Percentiles rank a stretch among this genome's conserved stretches.
Evolutionary conservation across 2,329 filamentous ascomycete species (phyloP).

Genomic region (Cercospora sesami): DNA sequence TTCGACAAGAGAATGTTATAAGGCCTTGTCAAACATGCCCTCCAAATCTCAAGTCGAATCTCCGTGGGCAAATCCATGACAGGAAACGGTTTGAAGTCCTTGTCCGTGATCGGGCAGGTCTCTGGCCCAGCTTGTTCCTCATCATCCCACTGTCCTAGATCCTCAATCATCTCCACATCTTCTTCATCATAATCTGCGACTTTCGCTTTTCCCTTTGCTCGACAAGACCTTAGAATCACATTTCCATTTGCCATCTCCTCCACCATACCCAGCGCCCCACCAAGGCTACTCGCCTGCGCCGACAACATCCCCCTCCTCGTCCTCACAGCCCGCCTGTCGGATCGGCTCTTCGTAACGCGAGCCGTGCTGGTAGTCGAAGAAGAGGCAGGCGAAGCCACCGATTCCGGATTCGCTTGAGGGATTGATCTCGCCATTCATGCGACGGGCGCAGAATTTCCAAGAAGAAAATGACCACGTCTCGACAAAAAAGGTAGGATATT

Average conservation of each 20-base stretch:
- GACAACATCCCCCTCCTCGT: constrained; percentile 23
- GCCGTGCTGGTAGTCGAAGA: constrained; percentile 13
- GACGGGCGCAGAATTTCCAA: not conserved
- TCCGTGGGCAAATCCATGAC: constrained; percentile 50
- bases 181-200: constrained; percentile 3
- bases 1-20: constrained; percentile 38
- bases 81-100: constrained; percentile 35
- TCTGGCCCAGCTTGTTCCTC: constrained; percentile 6
- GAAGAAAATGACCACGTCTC: not conserved
- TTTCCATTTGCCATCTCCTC: constrained; percentile 15
- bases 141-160: not conserved
- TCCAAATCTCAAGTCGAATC: constrained; percentile 49
- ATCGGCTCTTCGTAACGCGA: constrained; percentile 22
- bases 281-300: constrained; percentile 21
- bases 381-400: constrained; percentile 7
- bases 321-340: constrained; percentile 16
- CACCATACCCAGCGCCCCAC: constrained; percentile 21
- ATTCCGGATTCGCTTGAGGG: not conserved
- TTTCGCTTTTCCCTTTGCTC: constrained; percentile 22
- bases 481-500: not conserved
- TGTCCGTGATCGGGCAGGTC: constrained; percentile 28
- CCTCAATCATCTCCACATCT: constrained; percentile 8
- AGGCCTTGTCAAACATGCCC: constrained; percentile 39
- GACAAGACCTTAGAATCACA: not conserved
- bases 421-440: constrained; percentile 17